These are phyloP conservation scores for Euptelea pleiosperma DNA, from an alignment of 164 flowering plant genomes.

Conservation along the genomic window DNA sequence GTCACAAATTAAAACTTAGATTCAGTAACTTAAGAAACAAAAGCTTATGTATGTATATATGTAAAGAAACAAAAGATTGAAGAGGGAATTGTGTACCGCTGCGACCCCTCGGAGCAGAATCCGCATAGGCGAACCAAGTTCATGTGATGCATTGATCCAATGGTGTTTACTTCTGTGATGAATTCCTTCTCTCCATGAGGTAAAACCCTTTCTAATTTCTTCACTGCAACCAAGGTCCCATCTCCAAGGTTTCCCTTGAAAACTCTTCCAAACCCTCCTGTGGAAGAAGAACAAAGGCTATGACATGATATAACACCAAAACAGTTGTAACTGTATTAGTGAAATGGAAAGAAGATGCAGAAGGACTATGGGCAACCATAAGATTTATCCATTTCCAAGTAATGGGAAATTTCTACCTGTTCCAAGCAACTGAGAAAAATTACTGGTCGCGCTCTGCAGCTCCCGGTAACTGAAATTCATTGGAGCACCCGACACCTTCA, in stretches of 20 bases:
- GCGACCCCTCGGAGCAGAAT: slow-evolving; percentile 79
- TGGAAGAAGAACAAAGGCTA: not conserved
- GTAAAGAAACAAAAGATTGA: not conserved
- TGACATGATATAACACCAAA: too few species aligned
- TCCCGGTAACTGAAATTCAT: slow-evolving; percentile 61
- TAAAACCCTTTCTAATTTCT: slow-evolving; percentile 10
- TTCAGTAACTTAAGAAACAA: too few species aligned
- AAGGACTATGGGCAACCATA: too few species aligned
- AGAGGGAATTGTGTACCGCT: slow-evolving; percentile 38
- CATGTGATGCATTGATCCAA: slow-evolving; percentile 38
- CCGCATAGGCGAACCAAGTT: slow-evolving; percentile 89
- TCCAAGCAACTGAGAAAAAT: slow-evolving; percentile 42
- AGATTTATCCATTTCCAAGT: too few species aligned
- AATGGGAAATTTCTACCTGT: slow-evolving; percentile 49
- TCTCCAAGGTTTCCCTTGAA: slow-evolving; percentile 55
- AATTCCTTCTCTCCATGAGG: slow-evolving; percentile 20
- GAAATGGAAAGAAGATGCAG: too few species aligned
- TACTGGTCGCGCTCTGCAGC: slow-evolving; percentile 41
- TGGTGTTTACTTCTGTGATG: slow-evolving; percentile 15
- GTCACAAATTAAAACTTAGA: not conserved
- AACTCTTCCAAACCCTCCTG: slow-evolving; percentile 29
- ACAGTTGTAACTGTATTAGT: too few species aligned
- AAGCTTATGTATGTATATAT: not conserved
- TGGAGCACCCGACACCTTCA: slow-evolving; percentile 65
- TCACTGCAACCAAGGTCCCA: slow-evolving; percentile 7